Base-by-base conservation (phyloP, 192 early-diverging fungal genomes). In the Coemansia erecta region DNA sequence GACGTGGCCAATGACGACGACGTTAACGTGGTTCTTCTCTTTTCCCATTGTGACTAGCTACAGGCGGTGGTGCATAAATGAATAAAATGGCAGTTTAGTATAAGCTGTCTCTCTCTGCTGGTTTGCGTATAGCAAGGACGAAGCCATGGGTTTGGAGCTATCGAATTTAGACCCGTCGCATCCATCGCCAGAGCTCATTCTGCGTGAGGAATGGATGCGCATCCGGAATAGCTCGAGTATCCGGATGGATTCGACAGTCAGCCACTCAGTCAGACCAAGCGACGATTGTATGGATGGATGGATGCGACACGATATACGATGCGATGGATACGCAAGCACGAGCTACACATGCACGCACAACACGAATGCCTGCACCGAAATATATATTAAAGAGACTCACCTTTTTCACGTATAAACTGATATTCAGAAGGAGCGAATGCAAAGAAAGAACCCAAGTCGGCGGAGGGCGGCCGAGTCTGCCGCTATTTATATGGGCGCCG, bases 1-100 rank as follows among this genome's bases (percentile, higher is more conserved):
- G 89, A 98, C 95, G 94, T 98, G 94, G 74, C 95, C 94, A 83
- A 94, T 94, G 83, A 98, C 92, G 83, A 91, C 90, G 85, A 92
- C 86, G 86, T 90, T 89, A 81, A 92, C 84, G 86, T 95, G 93
- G 81, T 69, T 77, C 86, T 95, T 95, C 73, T 93, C 92, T 82
- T 93, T 92, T 71, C 86, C 86, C 87, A 88, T 87, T 60, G 66
- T 83, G 68, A 64, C 60, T 57, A 35, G 33, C 60, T 69, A 66
- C 39, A 35, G 23, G 10, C 31, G 37, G n/a, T 23, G 33, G 22
- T 18, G 15, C n/a, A 52, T 1, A 23, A 14, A 18, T 3, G 7
- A 47, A 5, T 3, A 50, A 23, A 50, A 26, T 9, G 19, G 4
- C 12, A n/a, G n/a, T n/a, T n/a, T n/a, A n/a, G n/a, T n/a, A n/a